Percentiles rank a stretch among this genome's conserved stretches.
Evolutionary conservation across 176 grass and related monocot species (phyloP).

Genomic region (Elaeis guineensis): DNA sequence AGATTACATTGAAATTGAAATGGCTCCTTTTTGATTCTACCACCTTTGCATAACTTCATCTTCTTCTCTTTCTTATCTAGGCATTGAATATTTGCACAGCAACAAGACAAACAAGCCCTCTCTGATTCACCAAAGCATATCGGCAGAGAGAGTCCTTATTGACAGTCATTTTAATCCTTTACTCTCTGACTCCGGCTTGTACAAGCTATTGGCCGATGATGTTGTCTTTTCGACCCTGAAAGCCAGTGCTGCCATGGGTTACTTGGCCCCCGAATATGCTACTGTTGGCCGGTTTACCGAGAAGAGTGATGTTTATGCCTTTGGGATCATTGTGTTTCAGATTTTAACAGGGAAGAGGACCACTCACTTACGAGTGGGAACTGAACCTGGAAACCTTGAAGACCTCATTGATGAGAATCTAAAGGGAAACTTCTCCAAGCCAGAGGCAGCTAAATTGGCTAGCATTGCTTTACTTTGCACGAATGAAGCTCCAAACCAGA

Average conservation of each 20-base stretch:
- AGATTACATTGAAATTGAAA: too few relatives aligned
- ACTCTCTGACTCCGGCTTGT: constrained; percentile 61
- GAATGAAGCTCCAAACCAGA: constrained; percentile 45
- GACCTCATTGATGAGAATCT: constrained; percentile 68
- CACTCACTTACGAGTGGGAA: constrained; percentile 18
- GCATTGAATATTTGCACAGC: constrained; percentile 77
- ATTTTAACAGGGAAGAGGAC: constrained; percentile 50
- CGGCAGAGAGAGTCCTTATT: constrained; percentile 62
- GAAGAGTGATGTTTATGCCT: constrained; percentile 87
- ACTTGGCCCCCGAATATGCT: constrained; percentile 87
- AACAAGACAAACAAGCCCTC: constrained; percentile 43
- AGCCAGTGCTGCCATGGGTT: constrained; percentile 93
- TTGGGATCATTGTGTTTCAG: constrained; percentile 75
- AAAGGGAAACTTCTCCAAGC: constrained; percentile 40
- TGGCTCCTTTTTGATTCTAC: too few relatives aligned
- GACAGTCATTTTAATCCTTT: constrained; percentile 63
- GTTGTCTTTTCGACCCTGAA: constrained; percentile 78
- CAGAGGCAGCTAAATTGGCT: constrained; percentile 43
- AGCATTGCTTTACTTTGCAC: constrained; percentile 46
- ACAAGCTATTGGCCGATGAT: constrained; percentile 85
- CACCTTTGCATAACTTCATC: not conserved
- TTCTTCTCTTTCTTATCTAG: constrained; percentile 24
- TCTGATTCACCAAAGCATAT: constrained; percentile 80
- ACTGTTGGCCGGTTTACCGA: constrained; percentile 68
- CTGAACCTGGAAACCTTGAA: constrained; percentile 19